These are phyloP conservation scores for Hypoxylon cercidicola DNA, from an alignment of 495 filamentous ascomycete genomes.

Conservation along the genomic window DNA sequence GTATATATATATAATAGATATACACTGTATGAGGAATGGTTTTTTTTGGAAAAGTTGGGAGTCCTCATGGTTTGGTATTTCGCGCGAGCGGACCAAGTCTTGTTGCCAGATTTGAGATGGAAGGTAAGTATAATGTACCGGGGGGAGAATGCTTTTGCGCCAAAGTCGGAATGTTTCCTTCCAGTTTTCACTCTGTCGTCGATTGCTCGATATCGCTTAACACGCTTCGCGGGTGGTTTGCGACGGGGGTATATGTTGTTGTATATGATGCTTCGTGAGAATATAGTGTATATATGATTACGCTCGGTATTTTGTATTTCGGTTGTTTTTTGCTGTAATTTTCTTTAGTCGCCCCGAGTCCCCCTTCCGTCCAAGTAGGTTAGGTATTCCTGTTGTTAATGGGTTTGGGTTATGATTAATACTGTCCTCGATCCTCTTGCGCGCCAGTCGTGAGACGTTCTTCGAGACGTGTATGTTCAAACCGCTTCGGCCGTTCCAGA, in stretches of 20 bases:
- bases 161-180: neutral
- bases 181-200: neutral
- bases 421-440: too few species aligned
- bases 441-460: constrained; percentile 17
- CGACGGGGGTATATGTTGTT: constrained; percentile 39
- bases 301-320: constrained; percentile 27
- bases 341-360: constrained; percentile 1
- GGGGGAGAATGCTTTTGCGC: neutral
- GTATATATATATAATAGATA: constrained; percentile 15
- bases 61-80: too few species aligned
- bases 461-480: constrained; percentile 12
- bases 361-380: constrained; percentile 1
- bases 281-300: constrained; percentile 40
- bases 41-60: too few species aligned
- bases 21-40: neutral
- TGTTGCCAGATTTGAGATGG: constrained; percentile 35
- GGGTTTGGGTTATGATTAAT: too few species aligned
- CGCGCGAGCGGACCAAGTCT: constrained; percentile 57
- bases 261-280: constrained; percentile 42
- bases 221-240: constrained; percentile 12
- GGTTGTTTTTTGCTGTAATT: constrained; percentile 12
- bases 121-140: constrained; percentile 3
- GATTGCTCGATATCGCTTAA: constrained; percentile 30
- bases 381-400: constrained; percentile 4
- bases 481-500: constrained; percentile 7